These are phyloP conservation scores for Platanthera guangdongensis DNA, from an alignment of 106 monocot species.

Conservation along the genomic window DNA sequence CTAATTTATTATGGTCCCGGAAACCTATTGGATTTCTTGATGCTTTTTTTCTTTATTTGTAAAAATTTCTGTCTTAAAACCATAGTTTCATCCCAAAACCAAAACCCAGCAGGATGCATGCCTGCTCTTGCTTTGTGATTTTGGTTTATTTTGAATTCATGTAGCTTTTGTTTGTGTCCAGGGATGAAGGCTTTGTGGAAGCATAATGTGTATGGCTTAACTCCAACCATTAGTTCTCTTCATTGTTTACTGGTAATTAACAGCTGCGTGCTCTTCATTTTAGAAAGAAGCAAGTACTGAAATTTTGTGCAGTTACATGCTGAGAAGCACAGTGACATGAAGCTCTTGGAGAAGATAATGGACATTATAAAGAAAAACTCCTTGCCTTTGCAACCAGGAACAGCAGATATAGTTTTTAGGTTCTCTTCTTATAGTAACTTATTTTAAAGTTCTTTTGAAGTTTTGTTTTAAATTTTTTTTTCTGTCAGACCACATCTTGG, in stretches of 20 bases:
- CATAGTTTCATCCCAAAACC: neutral
- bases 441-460: no score
- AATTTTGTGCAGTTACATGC: constrained; percentile 55
- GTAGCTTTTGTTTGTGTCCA: constrained; percentile 22
- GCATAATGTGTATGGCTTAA: constrained; percentile 90
- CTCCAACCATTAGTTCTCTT: constrained; percentile 79
- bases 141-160: neutral
- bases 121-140: neutral
- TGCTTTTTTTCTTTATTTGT: neutral
- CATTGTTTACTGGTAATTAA: constrained; percentile 76
- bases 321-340: constrained; percentile 56
- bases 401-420: constrained; percentile 95
- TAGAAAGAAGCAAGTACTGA: constrained; percentile 2
- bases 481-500: no score
- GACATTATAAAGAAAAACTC: constrained; percentile 45
- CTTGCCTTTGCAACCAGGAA: constrained; percentile 80
- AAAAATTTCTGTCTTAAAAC: neutral
- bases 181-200: constrained; percentile 86
- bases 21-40: neutral
- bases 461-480: no score
- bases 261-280: neutral
- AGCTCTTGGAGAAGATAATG: constrained; percentile 72
- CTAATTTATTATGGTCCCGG: neutral
- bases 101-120: neutral
- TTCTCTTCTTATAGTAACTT: constrained; percentile 5